phyloP scores from a whole-genome alignment of 371 early-diverging fungal genomes.

The Conidiobolus incongruus region DNA sequence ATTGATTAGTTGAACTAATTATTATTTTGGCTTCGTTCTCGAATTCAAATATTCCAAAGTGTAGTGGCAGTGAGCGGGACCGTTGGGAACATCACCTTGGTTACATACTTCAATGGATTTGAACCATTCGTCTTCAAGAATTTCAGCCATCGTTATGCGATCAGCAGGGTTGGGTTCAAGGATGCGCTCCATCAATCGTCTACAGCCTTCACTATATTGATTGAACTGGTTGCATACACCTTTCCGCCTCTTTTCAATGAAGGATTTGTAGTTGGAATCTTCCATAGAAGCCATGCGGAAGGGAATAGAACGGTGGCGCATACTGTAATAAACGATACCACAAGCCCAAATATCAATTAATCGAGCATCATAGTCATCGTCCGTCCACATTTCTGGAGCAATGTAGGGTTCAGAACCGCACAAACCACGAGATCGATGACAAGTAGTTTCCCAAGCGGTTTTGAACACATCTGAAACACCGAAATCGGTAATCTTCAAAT shows the following conservation, averaged over 20 bases:
- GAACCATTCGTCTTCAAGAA: conserved; percentile 46
- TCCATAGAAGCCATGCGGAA: neutral
- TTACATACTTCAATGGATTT: conserved; percentile 24
- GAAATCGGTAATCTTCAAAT: conserved; percentile 78
- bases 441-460: conserved; percentile 39
- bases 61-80: no score
- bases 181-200: conserved; percentile 41
- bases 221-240: conserved; percentile 31
- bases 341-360: conserved; percentile 65
- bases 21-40: no score
- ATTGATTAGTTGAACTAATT: no score
- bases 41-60: no score
- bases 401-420: conserved; percentile 80
- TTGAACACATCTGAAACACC: conserved; percentile 43
- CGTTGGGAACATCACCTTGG: neutral
- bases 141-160: conserved; percentile 30
- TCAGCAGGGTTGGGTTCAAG: conserved; percentile 54
- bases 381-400: conserved; percentile 58
- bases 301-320: neutral
- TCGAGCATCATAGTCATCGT: conserved; percentile 49
- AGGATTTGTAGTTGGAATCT: neutral
- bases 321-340: conserved; percentile 34
- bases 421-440: conserved; percentile 42
- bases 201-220: conserved; percentile 20
- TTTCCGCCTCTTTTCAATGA: conserved; percentile 1